Base-by-base conservation (phyloP, 2,329 filamentous ascomycete genomes). In the Verticillium alfalfae region DNA sequence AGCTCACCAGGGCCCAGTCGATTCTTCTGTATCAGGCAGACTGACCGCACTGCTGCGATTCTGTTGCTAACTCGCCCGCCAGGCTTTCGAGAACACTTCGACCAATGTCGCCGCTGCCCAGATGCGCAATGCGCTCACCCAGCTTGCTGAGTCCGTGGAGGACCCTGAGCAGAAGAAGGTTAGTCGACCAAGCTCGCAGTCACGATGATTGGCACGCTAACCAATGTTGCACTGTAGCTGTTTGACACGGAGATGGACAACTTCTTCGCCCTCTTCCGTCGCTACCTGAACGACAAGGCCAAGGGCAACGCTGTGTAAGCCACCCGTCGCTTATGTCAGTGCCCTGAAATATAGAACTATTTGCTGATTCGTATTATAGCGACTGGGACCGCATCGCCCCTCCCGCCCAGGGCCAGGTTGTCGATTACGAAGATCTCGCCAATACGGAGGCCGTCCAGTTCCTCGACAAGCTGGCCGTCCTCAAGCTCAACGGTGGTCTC, bases 221-320 rank as follows among this genome's bases (percentile, higher is more conserved):
- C 64, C 52, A 13, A 3, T 34, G 16, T 3, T 45, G 5, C 26
- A 31, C 26, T 57, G 69, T 68, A 92, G 91, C 88, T 96, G 68
- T 98, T 98, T 78, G 94, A 98, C 82, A 96, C 93, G 5, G 94
- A 99, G 81, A 98, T 97, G 93, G 95, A 99, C 87, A 99, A 99
- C 88, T 99, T 99, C 85, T 99, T 99, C 76, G 90, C 93, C 64
- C 90, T 99, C 65, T 99, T 99, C 89, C 91, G 95, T 75, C 88
- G 95, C 80, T 99, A 97, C 80, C 84, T 99, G 66, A 97, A 97
- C 76, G 95, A 98, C 83, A 97, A 97, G 85, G 94, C 95, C 74
- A 98, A 98, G 88, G 93, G 94, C 77, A 97, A 95, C 76, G 88
- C 88, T 59, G 87, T 95, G 85, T 90, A 83, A 67, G 86, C 78